These are phyloP conservation scores for Salix brachista DNA, from an alignment of 345 rosid species.

Conservation along the genomic window DNA sequence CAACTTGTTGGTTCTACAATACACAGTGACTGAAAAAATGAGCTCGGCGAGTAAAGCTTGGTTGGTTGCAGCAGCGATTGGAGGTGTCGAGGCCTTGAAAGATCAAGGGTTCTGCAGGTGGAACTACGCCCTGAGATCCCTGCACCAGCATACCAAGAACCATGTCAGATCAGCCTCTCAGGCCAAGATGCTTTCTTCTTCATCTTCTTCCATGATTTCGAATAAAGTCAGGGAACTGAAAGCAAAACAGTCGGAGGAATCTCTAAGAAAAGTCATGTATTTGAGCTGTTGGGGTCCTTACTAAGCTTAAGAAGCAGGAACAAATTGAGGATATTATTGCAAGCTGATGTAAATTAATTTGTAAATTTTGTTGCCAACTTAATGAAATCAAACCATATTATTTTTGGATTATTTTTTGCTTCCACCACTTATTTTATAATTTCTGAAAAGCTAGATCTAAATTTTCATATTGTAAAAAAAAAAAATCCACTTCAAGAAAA, in stretches of 20 bases:
- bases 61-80: conserved; percentile 31
- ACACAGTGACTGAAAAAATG: conserved; percentile 9
- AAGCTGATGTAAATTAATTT: not conserved
- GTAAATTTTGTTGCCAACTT: not conserved
- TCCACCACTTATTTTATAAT: not conserved
- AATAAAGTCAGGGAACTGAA: conserved; percentile 10
- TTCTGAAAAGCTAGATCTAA: no score
- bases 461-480: no score
- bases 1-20: no score
- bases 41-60: conserved; percentile 34
- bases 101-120: conserved; percentile 41
- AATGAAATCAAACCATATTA: not conserved
- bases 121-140: conserved; percentile 24
- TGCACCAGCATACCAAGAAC: conserved; percentile 18
- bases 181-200: conserved; percentile 16
- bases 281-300: conserved; percentile 24
- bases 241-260: conserved; percentile 11
- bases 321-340: not conserved
- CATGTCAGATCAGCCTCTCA: conserved; percentile 13
- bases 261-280: conserved; percentile 14
- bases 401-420: not conserved
- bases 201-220: conserved; percentile 1
- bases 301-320: not conserved
- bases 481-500: no score
- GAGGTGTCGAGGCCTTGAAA: conserved; percentile 37